Conservation (phyloP, 2,329 filamentous ascomycete genomes). For the Cytospora schulzeri region DNA sequence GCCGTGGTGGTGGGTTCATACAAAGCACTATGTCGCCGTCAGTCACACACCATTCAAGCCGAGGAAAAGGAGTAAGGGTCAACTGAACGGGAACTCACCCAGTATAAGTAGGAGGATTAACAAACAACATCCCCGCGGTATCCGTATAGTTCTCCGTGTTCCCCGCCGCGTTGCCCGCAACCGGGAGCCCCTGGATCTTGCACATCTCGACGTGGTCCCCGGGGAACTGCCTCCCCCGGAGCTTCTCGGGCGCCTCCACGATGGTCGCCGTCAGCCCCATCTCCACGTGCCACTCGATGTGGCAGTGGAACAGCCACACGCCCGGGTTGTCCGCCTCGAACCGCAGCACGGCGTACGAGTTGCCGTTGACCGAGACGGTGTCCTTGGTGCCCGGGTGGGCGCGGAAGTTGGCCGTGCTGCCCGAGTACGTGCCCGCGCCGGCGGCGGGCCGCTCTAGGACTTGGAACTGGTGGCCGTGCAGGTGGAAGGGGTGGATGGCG, state of each 20-base stretch:
- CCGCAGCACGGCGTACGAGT: constrained; percentile 53
- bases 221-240: constrained; percentile 58
- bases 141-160: constrained; percentile 60
- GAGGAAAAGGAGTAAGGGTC: background rate
- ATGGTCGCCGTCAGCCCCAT: constrained; percentile 59
- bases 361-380: constrained; percentile 42
- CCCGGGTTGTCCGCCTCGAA: constrained; percentile 57
- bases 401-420: constrained; percentile 35
- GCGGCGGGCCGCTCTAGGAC: constrained; percentile 46
- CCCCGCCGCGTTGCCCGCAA: constrained; percentile 67
- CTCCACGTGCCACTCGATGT: constrained; percentile 64
- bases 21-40: constrained; percentile 19
- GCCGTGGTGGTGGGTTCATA: constrained; percentile 16
- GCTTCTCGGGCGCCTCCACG: constrained; percentile 59
- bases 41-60: constrained; percentile 12
- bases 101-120: constrained; percentile 48
- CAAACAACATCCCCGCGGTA: constrained; percentile 53
- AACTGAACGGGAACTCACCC: constrained; percentile 44
- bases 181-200: constrained; percentile 49
- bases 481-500: constrained; percentile 54
- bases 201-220: constrained; percentile 56
- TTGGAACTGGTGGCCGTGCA: constrained; percentile 60
- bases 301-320: constrained; percentile 60
- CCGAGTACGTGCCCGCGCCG: constrained; percentile 42
- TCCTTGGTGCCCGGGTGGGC: constrained; percentile 40